Conservation (phyloP, 2,329 filamentous ascomycete species). For the Cryphonectria nitschkei region DNA sequence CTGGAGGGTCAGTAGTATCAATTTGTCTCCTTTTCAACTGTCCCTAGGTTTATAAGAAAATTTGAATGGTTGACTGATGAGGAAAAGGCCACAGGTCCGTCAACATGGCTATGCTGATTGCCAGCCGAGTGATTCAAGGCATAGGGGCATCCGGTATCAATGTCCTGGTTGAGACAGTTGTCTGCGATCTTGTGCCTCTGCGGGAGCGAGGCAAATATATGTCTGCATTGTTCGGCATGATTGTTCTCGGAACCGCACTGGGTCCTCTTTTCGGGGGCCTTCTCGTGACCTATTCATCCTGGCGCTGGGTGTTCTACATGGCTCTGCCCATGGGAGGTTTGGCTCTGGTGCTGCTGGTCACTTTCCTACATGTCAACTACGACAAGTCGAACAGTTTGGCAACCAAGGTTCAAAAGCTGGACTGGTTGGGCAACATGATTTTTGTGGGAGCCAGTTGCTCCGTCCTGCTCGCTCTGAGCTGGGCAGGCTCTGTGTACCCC, state of each 20-base stretch:
- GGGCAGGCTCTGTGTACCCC: slow-evolving; percentile 1
- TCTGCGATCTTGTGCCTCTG: slow-evolving; percentile 31
- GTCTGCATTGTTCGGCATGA: slow-evolving; percentile 34
- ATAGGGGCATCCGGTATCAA: slow-evolving; percentile 42
- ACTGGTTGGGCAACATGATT: slow-evolving; percentile 15
- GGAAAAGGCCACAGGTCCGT: neutral
- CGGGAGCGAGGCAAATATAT: slow-evolving; percentile 47
- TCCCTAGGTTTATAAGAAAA: no score
- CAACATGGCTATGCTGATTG: slow-evolving; percentile 52
- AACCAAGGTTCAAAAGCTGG: slow-evolving; percentile 9
- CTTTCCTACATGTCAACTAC: slow-evolving; percentile 30
- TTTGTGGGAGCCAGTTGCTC: slow-evolving; percentile 7
- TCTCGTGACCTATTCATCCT: slow-evolving; percentile 13
- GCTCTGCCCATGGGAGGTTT: slow-evolving; percentile 39
- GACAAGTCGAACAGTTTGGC: slow-evolving; percentile 1
- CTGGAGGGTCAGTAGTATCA: slow-evolving; percentile 40
- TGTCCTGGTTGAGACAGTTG: slow-evolving; percentile 37
- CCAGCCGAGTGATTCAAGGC: slow-evolving; percentile 53
- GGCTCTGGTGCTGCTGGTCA: slow-evolving; percentile 34
- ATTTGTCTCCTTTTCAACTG: neutral
- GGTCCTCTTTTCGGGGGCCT: slow-evolving; percentile 16
- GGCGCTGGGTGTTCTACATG: slow-evolving; percentile 30
- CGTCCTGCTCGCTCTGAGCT: slow-evolving; percentile 7
- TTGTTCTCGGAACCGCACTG: neutral
- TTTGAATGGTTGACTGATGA: neutral